Conservation (phyloP, 2,329 filamentous ascomycete species). For the Colletotrichum magnum region DNA sequence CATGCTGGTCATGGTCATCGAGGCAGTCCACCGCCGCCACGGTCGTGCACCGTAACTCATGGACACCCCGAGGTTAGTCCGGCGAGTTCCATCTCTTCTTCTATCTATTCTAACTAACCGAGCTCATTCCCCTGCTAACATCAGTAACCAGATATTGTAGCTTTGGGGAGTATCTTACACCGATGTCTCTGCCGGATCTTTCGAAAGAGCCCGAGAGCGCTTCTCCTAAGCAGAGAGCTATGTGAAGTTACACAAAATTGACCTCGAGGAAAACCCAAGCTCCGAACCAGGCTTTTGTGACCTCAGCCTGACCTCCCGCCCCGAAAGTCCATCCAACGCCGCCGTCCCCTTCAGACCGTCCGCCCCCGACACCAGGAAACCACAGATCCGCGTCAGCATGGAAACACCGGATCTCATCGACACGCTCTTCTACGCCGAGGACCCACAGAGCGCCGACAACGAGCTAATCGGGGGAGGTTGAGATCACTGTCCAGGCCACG, state of each 20-base stretch:
- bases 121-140: neutral
- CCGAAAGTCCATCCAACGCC: no score
- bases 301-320: neutral
- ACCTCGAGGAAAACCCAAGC: slow-evolving; percentile 49
- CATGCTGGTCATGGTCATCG: slow-evolving; percentile 64
- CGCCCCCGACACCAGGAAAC: neutral
- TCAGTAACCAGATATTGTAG: neutral
- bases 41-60: no score
- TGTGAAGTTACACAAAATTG: slow-evolving; percentile 44
- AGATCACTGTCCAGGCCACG: slow-evolving; percentile 44
- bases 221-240: slow-evolving; percentile 43
- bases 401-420: slow-evolving; percentile 17
- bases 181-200: slow-evolving; percentile 59
- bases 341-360: neutral
- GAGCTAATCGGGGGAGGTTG: slow-evolving; percentile 41
- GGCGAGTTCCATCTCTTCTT: no score
- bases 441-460: slow-evolving; percentile 3
- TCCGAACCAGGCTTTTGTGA: slow-evolving; percentile 43
- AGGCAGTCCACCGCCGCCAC: slow-evolving; percentile 53
- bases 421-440: slow-evolving; percentile 18
- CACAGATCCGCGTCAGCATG: slow-evolving; percentile 16
- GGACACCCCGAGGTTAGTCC: neutral
- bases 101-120: no score
- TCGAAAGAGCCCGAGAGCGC: slow-evolving; percentile 51
- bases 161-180: slow-evolving; percentile 57